Evolutionary conservation across 2,329 filamentous ascomycete species (phyloP).

Genomic region (Ophiostoma tasmaniense): DNA sequence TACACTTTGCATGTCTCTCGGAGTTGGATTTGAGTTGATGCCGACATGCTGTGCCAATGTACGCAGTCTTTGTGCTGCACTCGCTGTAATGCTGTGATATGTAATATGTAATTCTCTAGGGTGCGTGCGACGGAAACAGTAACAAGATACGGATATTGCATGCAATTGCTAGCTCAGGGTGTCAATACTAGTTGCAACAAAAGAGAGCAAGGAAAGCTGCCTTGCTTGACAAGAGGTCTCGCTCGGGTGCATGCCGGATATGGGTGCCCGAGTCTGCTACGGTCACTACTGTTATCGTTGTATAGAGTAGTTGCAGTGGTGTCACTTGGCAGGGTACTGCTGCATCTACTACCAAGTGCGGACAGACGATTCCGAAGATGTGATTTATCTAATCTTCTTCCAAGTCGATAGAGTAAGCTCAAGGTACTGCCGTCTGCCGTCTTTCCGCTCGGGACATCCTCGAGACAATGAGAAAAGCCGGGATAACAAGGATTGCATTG

Average conservation of each 20-base stretch:
- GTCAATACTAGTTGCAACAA: too few relatives aligned
- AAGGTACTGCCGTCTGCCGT: neutral
- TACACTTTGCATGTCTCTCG: neutral
- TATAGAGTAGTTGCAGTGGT: neutral
- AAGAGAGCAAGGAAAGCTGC: neutral
- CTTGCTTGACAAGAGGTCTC: neutral
- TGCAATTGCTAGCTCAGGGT: neutral
- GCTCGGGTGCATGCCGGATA: neutral
- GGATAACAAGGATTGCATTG: neutral
- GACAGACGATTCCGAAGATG: neutral
- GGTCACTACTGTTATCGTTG: neutral
- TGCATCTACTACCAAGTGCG: neutral
- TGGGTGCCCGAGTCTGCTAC: neutral
- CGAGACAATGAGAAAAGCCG: neutral
- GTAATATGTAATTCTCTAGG: neutral
- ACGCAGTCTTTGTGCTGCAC: neutral
- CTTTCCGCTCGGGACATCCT: neutral
- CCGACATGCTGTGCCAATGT: neutral
- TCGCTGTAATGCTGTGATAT: neutral
- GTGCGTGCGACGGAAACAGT: neutral
- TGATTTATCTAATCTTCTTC: neutral
- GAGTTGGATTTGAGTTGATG: slow-evolving; percentile 4
- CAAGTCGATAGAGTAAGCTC: too few relatives aligned
- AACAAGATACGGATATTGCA: neutral
- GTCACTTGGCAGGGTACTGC: neutral